A percentile compares a stretch with the other conserved stretches of the same genome.
Evolutionary conservation across 257 asterid genomes (phyloP).

Genomic region (Nicotiana knightiana): DNA sequence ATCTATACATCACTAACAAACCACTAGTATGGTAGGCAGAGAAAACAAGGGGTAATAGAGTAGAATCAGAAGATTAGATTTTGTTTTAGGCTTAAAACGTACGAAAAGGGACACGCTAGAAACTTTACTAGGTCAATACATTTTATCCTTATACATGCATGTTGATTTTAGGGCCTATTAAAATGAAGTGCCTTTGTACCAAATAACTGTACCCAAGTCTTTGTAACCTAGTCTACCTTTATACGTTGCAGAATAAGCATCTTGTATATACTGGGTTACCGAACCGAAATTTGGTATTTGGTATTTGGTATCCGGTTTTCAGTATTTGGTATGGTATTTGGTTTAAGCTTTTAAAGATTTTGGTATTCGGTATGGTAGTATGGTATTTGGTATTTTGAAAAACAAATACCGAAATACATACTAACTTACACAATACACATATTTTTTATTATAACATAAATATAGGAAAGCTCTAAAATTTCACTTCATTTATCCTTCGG

Average conservation of each 20-base stretch:
- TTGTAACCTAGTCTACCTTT: not conserved
- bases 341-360: no score
- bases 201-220: not conserved
- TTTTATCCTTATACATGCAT: not conserved
- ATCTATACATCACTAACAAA: not conserved
- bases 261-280: not conserved
- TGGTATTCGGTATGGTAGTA: no score
- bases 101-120: not conserved
- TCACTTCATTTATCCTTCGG: no score
- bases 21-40: not conserved
- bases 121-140: not conserved
- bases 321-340: no score
- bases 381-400: no score
- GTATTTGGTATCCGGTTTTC: no score
- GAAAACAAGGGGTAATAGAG: not conserved
- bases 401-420: no score
- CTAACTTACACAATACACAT: no score
- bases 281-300: no score
- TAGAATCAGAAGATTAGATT: not conserved
- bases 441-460: no score
- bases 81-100: not conserved
- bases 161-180: not conserved
- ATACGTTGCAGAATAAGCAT: conserved; percentile 1
- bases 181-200: not conserved
- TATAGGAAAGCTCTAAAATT: no score